Evolutionary conservation across 306 rosid species (phyloP).

Genomic region (Sophora flavescens): DNA sequence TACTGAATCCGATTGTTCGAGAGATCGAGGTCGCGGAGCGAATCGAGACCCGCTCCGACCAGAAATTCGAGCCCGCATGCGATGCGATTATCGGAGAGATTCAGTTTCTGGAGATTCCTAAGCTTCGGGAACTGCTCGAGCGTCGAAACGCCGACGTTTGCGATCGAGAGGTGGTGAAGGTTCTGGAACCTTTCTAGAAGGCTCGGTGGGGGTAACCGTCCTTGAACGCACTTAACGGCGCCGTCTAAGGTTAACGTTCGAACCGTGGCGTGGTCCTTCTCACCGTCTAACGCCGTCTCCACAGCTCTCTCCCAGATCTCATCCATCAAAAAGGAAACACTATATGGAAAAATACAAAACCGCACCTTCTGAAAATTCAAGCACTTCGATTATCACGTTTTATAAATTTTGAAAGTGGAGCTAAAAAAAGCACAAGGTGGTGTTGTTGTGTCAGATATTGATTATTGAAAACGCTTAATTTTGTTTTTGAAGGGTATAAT

Average conservation of each 20-base stretch:
- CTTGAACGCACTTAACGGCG: constrained; percentile 89
- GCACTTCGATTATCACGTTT: not conserved
- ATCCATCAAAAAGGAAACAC: constrained; percentile 76
- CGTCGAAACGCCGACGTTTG: constrained; percentile 86
- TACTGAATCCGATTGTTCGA: constrained; percentile 88
- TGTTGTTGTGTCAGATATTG: not conserved
- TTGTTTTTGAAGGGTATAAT: not conserved
- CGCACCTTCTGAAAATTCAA: not conserved
- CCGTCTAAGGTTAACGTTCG: constrained; percentile 86
- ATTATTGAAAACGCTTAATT: not conserved
- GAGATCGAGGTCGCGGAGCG: constrained; percentile 83
- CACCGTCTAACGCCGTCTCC: constrained; percentile 89
- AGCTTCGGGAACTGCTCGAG: constrained; percentile 92
- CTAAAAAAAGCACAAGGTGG: constrained; percentile 8
- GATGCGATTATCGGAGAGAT: constrained; percentile 86
- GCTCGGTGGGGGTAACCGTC: constrained; percentile 83
- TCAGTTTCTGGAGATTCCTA: constrained; percentile 70
- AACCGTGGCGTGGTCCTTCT: constrained; percentile 72
- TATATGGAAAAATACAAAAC: constrained; percentile 69
- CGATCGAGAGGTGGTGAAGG: constrained; percentile 90
- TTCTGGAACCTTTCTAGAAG: constrained; percentile 81
- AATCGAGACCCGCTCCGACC: constrained; percentile 82
- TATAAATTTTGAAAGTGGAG: not conserved
- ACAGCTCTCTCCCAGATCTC: constrained; percentile 99
- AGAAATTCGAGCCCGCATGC: constrained; percentile 83